Evolutionary conservation across 148 eudicot genomes (phyloP).

Genomic region (Pharnaceum exiguum): DNA sequence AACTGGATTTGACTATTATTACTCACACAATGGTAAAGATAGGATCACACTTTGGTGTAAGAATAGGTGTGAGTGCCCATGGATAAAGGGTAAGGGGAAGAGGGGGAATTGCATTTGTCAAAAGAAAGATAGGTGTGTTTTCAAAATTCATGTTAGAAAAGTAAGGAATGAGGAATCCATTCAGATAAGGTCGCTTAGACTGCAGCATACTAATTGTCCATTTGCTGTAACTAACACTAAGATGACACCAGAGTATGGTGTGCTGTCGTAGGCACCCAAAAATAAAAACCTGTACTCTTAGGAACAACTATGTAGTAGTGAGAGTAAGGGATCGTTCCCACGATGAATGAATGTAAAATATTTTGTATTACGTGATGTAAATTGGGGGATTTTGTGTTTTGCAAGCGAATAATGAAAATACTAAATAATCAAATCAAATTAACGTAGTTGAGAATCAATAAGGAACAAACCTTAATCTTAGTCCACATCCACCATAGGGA

Average conservation of each 20-base stretch:
- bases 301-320: too few relatives aligned
- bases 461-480: too few relatives aligned
- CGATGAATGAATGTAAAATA: too few relatives aligned
- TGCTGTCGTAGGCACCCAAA: too few relatives aligned
- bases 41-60: background rate
- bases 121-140: background rate
- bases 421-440: too few relatives aligned
- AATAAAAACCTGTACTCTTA: too few relatives aligned
- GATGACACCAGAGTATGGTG: background rate
- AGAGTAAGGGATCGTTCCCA: too few relatives aligned
- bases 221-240: background rate
- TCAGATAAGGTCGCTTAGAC: background rate
- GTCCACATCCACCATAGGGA: too few relatives aligned
- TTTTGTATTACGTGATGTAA: too few relatives aligned
- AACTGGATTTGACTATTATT: background rate
- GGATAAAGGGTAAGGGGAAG: background rate
- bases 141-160: background rate
- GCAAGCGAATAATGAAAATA: too few relatives aligned
- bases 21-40: background rate
- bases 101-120: background rate
- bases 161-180: background rate
- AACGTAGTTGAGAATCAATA: too few relatives aligned
- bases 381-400: too few relatives aligned
- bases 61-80: background rate
- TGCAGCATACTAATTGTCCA: background rate